Evolutionary conservation across 106 monocot genomes (phyloP).

Genomic region (Chionographis japonica): DNA sequence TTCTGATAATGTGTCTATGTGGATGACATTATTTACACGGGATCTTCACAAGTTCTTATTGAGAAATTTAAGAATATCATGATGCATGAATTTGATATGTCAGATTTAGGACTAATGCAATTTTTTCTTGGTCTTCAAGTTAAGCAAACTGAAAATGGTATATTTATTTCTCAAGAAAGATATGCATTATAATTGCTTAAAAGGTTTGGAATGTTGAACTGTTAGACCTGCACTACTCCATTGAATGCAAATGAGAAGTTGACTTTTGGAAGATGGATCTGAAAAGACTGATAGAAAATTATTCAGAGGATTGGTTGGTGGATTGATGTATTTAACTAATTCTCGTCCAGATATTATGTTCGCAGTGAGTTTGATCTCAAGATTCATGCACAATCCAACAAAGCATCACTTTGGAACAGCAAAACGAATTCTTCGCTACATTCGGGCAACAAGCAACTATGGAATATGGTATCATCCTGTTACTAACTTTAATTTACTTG

Average conservation of each 20-base stretch:
- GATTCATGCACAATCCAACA: slow-evolving; percentile 23
- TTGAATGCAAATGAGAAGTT: slow-evolving; percentile 2
- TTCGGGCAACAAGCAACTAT: slow-evolving; percentile 9
- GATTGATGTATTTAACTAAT: slow-evolving; percentile 1
- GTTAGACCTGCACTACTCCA: not conserved
- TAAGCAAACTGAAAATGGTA: not conserved
- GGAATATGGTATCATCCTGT: slow-evolving; percentile 10
- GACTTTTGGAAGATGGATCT: not conserved
- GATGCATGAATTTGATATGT: slow-evolving; percentile 13
- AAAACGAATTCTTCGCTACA: slow-evolving; percentile 13
- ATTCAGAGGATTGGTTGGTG: not conserved
- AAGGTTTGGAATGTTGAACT: not conserved
- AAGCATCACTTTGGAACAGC: slow-evolving; percentile 7
- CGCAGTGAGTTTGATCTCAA: slow-evolving; percentile 12
- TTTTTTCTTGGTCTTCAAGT: slow-evolving; percentile 16
- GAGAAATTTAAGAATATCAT: slow-evolving; percentile 1
- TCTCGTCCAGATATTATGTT: no score
- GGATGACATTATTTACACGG: slow-evolving; percentile 14
- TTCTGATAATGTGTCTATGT: slow-evolving; percentile 13
- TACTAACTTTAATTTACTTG: slow-evolving; percentile 3
- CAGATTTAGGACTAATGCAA: slow-evolving; percentile 7
- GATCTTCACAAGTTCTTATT: not conserved
- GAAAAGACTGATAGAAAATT: not conserved
- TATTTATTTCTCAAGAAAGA: slow-evolving; percentile 15
- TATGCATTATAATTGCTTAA: no score